Evolutionary conservation across 2,329 filamentous ascomycete genomes (phyloP), one percentile per base, ranked within the genome.

Genomic region (Neospermospora avenae): DNA sequence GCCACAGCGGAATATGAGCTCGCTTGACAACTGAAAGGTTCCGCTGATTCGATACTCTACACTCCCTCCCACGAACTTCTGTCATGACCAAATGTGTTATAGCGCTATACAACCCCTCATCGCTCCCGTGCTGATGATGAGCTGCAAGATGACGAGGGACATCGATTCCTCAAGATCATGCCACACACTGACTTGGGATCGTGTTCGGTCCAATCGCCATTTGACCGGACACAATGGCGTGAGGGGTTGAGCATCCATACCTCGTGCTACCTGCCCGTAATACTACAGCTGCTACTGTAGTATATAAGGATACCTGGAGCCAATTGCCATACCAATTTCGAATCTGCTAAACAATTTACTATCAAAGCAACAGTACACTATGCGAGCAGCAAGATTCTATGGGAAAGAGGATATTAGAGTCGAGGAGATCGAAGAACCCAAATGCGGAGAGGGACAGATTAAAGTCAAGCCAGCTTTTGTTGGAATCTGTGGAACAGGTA

Each of bases 331-430:
- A 6, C 28, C 8, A 28, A 5, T 22, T 18, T 7, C 7, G 14
- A n/a, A 20, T 25, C 25, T 5, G 13, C 20, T 49, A n/a, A 51
- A 22, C 14, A 39, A 53, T 28, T 58, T n/a, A 51, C 34, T 18
- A 18, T 20, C 25, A 57, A 31, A 57, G 45, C 41, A 56, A 60
- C 44, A 31, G 31, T n/a, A 34, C 34, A 58, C 16, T 13, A 84
- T 84, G 82, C 77, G 77, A 64, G 82, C 82, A 49, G 78, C 80
- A 24, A 74, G 80, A 66, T 85, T 80, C 65, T 80, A 84, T 67
- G 81, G 81, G 16, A 79, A 78, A 61, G 77, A 80, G 64, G 81
- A 85, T 67, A 78, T 85, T 57, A 75, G 81, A 42, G 76, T 84
- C 64, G 81, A 84, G 64, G 69, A 80, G 62, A 74, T 84, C 25